phyloP scores from a whole-genome alignment of 2,329 filamentous ascomycete genomes.

The Diaporthe destruens region DNA sequence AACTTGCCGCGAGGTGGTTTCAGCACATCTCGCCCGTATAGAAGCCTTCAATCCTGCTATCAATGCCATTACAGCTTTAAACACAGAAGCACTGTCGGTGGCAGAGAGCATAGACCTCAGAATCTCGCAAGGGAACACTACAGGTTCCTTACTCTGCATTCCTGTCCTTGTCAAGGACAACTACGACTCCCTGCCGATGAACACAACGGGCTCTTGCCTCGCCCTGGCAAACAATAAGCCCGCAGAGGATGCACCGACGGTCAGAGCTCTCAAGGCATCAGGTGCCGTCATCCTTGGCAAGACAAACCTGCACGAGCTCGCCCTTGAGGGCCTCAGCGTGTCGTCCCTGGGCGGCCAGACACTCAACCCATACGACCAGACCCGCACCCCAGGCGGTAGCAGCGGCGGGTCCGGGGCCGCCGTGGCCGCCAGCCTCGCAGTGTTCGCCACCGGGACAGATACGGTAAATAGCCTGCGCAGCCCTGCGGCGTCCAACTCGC shows the following conservation, averaged over 20 bases:
- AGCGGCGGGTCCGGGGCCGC: conserved; percentile 74
- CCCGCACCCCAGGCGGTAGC: conserved; percentile 74
- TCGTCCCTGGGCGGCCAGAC: conserved; percentile 75
- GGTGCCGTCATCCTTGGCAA: conserved; percentile 72
- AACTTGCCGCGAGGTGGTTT: conserved; percentile 67
- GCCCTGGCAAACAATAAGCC: conserved; percentile 62
- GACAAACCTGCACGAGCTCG: conserved; percentile 73
- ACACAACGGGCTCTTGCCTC: conserved; percentile 68
- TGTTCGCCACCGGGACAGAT: conserved; percentile 70
- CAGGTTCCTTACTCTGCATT: conserved; percentile 69
- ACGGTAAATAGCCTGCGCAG: conserved; percentile 73
- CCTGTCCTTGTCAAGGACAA: conserved; percentile 76
- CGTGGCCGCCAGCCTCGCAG: conserved; percentile 66
- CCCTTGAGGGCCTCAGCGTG: conserved; percentile 72
- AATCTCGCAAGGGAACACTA: conserved; percentile 61
- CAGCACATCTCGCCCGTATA: conserved; percentile 68
- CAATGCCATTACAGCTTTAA: conserved; percentile 69
- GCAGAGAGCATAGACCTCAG: conserved; percentile 64
- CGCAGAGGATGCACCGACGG: conserved; percentile 61
- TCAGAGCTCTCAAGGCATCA: conserved; percentile 61
- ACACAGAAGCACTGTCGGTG: conserved; percentile 55
- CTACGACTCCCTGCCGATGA: conserved; percentile 66
- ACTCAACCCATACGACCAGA: conserved; percentile 73
- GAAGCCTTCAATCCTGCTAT: conserved; percentile 67
- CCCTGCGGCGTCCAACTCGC: conserved; percentile 70